Evolutionary conservation across 2,329 filamentous ascomycete species (phyloP).

Genomic region (Pseudogymnoascus sp.): DNA sequence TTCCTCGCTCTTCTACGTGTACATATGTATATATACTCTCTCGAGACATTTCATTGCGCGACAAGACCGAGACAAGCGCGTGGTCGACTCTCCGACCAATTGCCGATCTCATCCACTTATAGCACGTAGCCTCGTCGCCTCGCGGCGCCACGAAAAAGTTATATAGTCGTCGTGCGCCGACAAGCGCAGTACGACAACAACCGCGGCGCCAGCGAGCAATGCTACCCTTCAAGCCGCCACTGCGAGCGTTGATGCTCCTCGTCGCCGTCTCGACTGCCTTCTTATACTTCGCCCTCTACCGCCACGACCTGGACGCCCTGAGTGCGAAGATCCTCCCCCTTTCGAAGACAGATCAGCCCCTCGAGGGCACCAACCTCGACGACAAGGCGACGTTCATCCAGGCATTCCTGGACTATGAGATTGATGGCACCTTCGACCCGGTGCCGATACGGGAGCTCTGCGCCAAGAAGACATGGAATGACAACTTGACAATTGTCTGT

Average conservation of each 20-base stretch:
- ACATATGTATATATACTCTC: neutral
- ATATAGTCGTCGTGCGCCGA: neutral
- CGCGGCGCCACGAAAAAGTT: neutral
- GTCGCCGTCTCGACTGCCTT: neutral
- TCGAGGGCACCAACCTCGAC: neutral
- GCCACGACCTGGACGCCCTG: neutral
- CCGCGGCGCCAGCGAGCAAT: neutral
- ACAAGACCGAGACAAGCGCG: neutral
- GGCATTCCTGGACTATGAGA: constrained; percentile 13
- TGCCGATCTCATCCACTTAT: neutral
- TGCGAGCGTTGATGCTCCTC: neutral
- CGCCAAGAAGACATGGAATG: constrained; percentile 33
- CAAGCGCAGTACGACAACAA: neutral
- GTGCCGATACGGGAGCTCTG: constrained; percentile 24
- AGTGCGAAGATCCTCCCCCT: neutral
- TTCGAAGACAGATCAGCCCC: neutral
- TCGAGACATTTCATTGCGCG: neutral
- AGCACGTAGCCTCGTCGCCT: neutral
- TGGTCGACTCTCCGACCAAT: neutral
- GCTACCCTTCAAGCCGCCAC: neutral
- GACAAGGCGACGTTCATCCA: constrained; percentile 14
- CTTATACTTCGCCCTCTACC: neutral
- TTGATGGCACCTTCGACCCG: constrained; percentile 21
- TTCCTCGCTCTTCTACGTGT: neutral
- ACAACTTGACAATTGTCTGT: constrained; percentile 37